phyloP scores from a whole-genome alignment of 1,284 basidiomycete species.

The Moesziomyces globuligerus region DNA sequence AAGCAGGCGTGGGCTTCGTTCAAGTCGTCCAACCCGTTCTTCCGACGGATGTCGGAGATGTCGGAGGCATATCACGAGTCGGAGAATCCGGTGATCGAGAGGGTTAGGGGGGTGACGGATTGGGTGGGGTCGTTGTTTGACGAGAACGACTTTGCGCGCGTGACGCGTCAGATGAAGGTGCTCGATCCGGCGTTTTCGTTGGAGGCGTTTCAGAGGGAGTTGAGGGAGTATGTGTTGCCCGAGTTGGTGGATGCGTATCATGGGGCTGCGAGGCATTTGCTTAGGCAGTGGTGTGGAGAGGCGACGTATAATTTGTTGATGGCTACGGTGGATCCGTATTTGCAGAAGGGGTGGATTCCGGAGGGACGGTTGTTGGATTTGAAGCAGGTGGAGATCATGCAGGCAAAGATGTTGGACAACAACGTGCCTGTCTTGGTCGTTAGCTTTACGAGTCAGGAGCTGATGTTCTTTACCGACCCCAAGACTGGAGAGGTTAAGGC shows the following conservation, averaged over 20 bases:
- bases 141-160: constrained; percentile 96
- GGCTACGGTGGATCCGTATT: constrained; percentile 95
- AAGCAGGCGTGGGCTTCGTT: constrained; percentile 57
- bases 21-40: constrained; percentile 55
- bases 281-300: constrained; percentile 94
- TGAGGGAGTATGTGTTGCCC: constrained; percentile 96
- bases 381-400: constrained; percentile 60
- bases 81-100: constrained; percentile 87
- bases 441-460: constrained; percentile 91
- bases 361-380: constrained; percentile 62
- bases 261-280: constrained; percentile 83
- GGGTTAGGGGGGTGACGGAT: constrained; percentile 82
- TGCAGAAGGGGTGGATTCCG: constrained; percentile 80
- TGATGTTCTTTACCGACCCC: constrained; percentile 88
- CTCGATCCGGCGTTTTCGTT: constrained; percentile 88
- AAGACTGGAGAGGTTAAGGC: constrained; percentile 85
- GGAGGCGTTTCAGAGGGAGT: constrained; percentile 86
- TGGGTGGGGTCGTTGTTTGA: constrained; percentile 90
- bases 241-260: constrained; percentile 97
- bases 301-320: constrained; percentile 91
- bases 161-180: constrained; percentile 83
- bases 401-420: constrained; percentile 75
- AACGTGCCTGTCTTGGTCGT: constrained; percentile 89
- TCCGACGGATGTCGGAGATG: constrained; percentile 47
- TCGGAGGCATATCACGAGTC: constrained; percentile 80